Evolutionary conservation across 257 asterid genomes (phyloP), one percentile per base, ranked within the genome.

Genomic region (Verbascum thapsus): DNA sequence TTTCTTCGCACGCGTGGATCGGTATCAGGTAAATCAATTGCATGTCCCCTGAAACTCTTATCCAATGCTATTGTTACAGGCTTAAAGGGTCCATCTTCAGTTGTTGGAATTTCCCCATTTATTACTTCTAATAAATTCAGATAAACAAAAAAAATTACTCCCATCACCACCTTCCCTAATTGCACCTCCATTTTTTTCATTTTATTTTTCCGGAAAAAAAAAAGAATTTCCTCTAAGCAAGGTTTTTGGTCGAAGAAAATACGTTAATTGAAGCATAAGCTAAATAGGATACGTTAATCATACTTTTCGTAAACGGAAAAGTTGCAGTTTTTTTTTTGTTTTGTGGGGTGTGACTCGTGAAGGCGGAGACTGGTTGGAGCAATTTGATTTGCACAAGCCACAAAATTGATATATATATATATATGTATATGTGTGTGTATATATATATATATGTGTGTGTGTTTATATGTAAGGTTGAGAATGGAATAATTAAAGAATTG

Each of bases 21-120:
- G 60, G 73, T 75, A 35, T 87, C 91, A 0, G 97, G 96, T 74
- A 89, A 87, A 71, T 92, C 99, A 2, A 78, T 61, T 1, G 97
- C 96, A 73, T 83, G 54, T 48, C 97, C 97, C 57, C 96, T 78
- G 63, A 83, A 87, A 55, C 84, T 82, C 44, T 77, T 53, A 58
- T 89, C 96, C 74, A 89, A 68, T 4, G 92, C 72, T 58, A 80
- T 74, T 66, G 95, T 89, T 11, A 89, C 91, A 8, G 99, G 97
- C 76, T 79, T 71, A 59, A 81, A 89, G 8, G 97, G 97, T 7
- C 96, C 99, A 2, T 92, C 90, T 20, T 85, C 79, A 52, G 99
- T 92, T 20, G 90, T 83, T n/a, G 86, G 84, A 64, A 91, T 86
- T 66, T 53, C 63, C 37, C 84, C 75, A 59, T 47, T 6, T 43